phyloP scores from a whole-genome alignment of 2,329 filamentous ascomycete genomes.

The Botryotinia convoluta region DNA sequence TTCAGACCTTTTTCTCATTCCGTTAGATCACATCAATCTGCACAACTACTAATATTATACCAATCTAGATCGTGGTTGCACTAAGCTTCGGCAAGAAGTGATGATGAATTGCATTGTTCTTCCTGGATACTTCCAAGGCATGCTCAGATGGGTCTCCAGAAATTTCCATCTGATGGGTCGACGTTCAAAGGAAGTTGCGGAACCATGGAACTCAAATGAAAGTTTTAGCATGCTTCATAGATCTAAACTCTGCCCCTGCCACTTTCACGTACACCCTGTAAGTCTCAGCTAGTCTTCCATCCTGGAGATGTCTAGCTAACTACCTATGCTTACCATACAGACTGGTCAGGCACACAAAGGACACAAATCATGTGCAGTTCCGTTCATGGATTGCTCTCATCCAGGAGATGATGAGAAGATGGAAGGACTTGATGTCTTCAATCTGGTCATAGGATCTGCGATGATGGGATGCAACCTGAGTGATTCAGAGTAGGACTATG shows the following conservation, averaged over 20 bases:
- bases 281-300: not conserved
- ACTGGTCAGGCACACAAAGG: conserved; percentile 19
- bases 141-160: conserved; percentile 27
- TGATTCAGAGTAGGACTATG: not conserved
- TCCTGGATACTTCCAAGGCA: conserved; percentile 22
- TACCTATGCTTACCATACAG: not conserved
- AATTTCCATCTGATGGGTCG: conserved; percentile 25
- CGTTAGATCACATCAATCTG: not conserved
- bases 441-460: not conserved
- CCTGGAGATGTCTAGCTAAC: not conserved
- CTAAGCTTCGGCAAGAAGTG: conserved; percentile 22
- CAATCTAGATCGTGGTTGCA: conserved; percentile 23
- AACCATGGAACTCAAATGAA: conserved; percentile 9
- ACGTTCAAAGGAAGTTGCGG: conserved; percentile 16
- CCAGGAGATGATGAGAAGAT: conserved; percentile 7
- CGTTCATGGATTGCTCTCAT: conserved; percentile 10
- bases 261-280: conserved; percentile 23
- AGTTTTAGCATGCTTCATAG: conserved; percentile 23
- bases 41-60: not conserved
- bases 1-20: no score
- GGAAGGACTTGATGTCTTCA: not conserved
- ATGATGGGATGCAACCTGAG: not conserved
- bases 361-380: conserved; percentile 16
- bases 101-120: conserved; percentile 19
- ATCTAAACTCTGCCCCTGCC: conserved; percentile 21